Evolutionary conservation across 306 rosid genomes (phyloP).

Genomic region (Nissolia schottii): DNA sequence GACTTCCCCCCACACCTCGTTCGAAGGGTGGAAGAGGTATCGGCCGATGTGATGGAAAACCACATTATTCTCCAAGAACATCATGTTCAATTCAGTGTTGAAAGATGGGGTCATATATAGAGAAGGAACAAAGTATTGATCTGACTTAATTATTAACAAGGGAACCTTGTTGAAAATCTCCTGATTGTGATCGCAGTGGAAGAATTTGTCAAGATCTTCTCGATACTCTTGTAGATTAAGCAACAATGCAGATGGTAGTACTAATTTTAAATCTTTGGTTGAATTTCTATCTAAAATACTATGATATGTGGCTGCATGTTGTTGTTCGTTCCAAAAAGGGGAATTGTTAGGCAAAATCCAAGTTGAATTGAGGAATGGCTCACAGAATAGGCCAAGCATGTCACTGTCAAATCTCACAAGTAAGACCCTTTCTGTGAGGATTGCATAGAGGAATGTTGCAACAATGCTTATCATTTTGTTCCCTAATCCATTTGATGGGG

Average conservation of each 20-base stretch:
- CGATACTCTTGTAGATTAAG: slow-evolving; percentile 42
- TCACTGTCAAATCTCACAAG: slow-evolving; percentile 49
- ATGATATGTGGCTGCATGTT: slow-evolving; percentile 32
- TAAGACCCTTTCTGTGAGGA: slow-evolving; percentile 49
- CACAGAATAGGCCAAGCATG: slow-evolving; percentile 48
- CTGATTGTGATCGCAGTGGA: slow-evolving; percentile 59
- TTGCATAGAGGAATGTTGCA: slow-evolving; percentile 55
- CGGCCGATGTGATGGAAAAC: slow-evolving; percentile 27
- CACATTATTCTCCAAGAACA: slow-evolving; percentile 26
- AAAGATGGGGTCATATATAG: slow-evolving; percentile 55
- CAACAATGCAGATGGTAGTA: slow-evolving; percentile 31
- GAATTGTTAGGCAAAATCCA: slow-evolving; percentile 51
- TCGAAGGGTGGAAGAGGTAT: slow-evolving; percentile 34
- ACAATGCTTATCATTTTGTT: slow-evolving; percentile 50
- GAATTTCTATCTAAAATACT: slow-evolving; percentile 35
- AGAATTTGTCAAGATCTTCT: slow-evolving; percentile 15
- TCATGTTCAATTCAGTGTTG: slow-evolving; percentile 14
- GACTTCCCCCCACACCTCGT: slow-evolving; percentile 38
- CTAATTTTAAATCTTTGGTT: too few relatives aligned
- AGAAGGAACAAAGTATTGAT: slow-evolving; percentile 62
- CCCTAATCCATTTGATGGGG: slow-evolving; percentile 46
- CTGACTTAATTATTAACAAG: slow-evolving; percentile 42
- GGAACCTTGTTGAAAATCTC: slow-evolving; percentile 31
- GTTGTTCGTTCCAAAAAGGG: slow-evolving; percentile 26
- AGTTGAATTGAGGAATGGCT: slow-evolving; percentile 55